Percentiles rank a stretch among this genome's conserved stretches.
These are phyloP conservation scores for Sporopachydermia quercuum DNA, from an alignment of 805 yeast species.

Conservation along the genomic window DNA sequence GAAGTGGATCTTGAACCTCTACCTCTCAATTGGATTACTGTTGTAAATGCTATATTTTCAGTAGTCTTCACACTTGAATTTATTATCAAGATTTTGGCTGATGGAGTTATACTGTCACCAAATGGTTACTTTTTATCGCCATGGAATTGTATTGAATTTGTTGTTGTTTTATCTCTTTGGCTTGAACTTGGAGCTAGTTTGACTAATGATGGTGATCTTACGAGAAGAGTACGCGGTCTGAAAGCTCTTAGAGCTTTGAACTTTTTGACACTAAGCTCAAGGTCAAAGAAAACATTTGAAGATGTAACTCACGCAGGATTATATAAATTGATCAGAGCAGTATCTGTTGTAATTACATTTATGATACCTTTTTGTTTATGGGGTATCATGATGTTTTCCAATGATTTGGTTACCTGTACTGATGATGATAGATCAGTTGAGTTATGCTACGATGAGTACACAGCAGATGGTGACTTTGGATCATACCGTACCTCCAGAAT, in stretches of 20 bases:
- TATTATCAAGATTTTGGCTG: conserved; percentile 34
- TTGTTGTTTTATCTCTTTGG: conserved; percentile 38
- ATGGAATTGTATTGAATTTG: conserved; percentile 37
- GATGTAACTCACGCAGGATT: conserved; percentile 37
- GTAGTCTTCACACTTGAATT: conserved; percentile 33
- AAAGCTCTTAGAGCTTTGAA: conserved; percentile 42
- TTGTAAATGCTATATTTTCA: conserved; percentile 28
- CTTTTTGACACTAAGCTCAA: conserved; percentile 35
- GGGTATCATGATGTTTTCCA: conserved; percentile 57
- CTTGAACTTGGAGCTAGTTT: conserved; percentile 32
- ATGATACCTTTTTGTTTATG: conserved; percentile 61
- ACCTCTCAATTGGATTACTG: conserved; percentile 31
- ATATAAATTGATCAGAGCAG: conserved; percentile 36
- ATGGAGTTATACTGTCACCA: conserved; percentile 35
- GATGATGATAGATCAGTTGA: conserved; percentile 30
- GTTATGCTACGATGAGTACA: conserved; percentile 39
- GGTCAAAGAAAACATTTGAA: conserved; percentile 36
- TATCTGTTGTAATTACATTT: conserved; percentile 44
- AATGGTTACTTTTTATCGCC: conserved; percentile 37
- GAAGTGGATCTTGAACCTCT: too few relatives aligned
- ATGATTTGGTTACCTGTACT: conserved; percentile 46
- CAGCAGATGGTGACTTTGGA: conserved; percentile 46
- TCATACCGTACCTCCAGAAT: conserved; percentile 46
- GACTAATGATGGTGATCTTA: conserved; percentile 22
- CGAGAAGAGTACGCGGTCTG: too few relatives aligned